These are phyloP conservation scores for Daldinia vernicosa DNA, from an alignment of 495 filamentous ascomycete genomes.

Conservation along the genomic window DNA sequence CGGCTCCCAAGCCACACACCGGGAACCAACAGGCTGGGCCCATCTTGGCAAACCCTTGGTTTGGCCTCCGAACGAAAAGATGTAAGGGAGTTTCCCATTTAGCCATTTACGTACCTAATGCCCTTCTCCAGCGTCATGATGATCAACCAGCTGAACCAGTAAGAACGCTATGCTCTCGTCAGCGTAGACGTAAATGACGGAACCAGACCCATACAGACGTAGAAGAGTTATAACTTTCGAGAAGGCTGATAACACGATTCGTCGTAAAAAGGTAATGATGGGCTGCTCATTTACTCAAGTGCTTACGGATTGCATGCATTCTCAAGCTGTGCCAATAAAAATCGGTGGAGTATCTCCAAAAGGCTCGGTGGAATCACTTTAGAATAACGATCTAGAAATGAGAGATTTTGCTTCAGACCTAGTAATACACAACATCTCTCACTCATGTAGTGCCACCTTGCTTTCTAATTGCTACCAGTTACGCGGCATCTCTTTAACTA, in stretches of 20 bases:
- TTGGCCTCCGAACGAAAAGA: conserved; percentile 17
- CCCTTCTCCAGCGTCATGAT: conserved; percentile 12
- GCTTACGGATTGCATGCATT: conserved; percentile 17
- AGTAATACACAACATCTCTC: not conserved
- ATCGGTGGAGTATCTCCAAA: not conserved
- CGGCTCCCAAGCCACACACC: conserved; percentile 23
- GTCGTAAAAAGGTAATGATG: conserved; percentile 17
- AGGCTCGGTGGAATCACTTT: not conserved
- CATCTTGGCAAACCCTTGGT: conserved; percentile 13
- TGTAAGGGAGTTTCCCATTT: conserved; percentile 14
- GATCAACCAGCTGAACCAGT: conserved; percentile 37
- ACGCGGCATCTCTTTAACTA: not conserved
- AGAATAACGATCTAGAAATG: conserved; percentile 2
- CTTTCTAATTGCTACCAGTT: not conserved
- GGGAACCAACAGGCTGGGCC: conserved; percentile 32
- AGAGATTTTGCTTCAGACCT: not conserved
- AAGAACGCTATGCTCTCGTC: conserved; percentile 16
- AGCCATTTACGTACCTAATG: conserved; percentile 4
- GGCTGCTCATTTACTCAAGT: conserved; percentile 10
- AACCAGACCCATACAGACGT: conserved; percentile 5
- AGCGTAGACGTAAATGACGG: conserved; percentile 11
- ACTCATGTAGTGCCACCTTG: not conserved
- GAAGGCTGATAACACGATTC: not conserved
- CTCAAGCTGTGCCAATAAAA: conserved; percentile 12
- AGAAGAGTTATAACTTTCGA: not conserved